Evolutionary conservation across 1,284 basidiomycete genomes (phyloP).

Genomic region (Microbotryum lychnidis-dioicae): DNA sequence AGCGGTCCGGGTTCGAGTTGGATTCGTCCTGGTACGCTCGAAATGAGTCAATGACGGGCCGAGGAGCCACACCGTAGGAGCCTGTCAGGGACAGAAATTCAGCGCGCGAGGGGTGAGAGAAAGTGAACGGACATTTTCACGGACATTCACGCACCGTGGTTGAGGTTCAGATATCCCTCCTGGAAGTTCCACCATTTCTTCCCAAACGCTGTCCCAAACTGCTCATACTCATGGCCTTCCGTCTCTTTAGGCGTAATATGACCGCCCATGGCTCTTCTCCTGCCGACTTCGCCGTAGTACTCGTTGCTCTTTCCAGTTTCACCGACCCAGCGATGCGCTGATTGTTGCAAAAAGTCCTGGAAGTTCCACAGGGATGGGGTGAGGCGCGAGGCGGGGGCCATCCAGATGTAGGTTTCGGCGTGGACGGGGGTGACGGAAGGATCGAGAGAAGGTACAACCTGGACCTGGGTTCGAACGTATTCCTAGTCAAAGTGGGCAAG

Average conservation of each 20-base stretch:
- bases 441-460: conserved; percentile 47
- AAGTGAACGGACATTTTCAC: too few species aligned
- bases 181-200: conserved; percentile 38
- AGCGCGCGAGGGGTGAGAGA: too few species aligned
- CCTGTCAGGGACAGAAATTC: conserved; percentile 1
- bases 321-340: conserved; percentile 64
- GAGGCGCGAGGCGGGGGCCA: conserved; percentile 44
- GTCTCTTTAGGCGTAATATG: conserved; percentile 21
- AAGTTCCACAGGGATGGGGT: conserved; percentile 64
- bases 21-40: conserved; percentile 8
- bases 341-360: conserved; percentile 58
- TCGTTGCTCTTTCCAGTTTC: conserved; percentile 34
- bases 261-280: conserved; percentile 39
- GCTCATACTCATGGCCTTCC: conserved; percentile 37
- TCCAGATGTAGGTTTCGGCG: conserved; percentile 66
- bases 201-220: conserved; percentile 37
- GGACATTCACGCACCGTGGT: conserved; percentile 22
- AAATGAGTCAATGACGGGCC: conserved; percentile 12
- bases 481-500: conserved; percentile 47
- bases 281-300: conserved; percentile 47
- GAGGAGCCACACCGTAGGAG: conserved; percentile 23
- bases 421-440: conserved; percentile 36
- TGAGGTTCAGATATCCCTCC: conserved; percentile 25
- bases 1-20: conserved; percentile 23
- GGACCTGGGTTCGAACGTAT: conserved; percentile 54